Conservation (phyloP, 306 rosid species). For the Oemleria cerasiformis region DNA sequence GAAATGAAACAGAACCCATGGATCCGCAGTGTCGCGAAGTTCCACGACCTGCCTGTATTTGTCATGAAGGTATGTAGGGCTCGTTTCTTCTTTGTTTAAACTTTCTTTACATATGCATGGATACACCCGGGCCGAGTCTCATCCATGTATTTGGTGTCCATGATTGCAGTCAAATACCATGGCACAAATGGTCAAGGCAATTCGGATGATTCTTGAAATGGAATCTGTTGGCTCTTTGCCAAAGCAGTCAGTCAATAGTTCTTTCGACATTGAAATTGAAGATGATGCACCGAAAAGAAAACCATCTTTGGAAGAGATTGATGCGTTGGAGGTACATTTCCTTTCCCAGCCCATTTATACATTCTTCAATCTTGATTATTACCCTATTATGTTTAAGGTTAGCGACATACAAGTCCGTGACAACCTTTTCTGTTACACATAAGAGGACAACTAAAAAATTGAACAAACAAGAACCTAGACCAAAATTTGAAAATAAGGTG, state of each 20-base stretch:
- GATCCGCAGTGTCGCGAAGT: conserved; percentile 88
- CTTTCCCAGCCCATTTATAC: conserved; percentile 10
- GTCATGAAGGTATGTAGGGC: conserved; percentile 69
- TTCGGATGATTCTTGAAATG: conserved; percentile 79
- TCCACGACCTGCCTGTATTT: conserved; percentile 83
- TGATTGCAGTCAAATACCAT: conserved; percentile 79
- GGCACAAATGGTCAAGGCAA: conserved; percentile 97
- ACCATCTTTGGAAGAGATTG: conserved; percentile 88
- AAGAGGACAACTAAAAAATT: too few species aligned
- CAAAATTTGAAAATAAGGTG: too few species aligned
- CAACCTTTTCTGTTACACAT: background rate
- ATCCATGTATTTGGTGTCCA: conserved; percentile 23
- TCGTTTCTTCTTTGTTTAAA: background rate
- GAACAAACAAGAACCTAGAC: too few species aligned
- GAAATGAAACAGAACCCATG: conserved; percentile 83
- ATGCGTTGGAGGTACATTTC: conserved; percentile 82
- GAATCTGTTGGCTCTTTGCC: conserved; percentile 49
- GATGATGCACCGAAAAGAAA: conserved; percentile 86
- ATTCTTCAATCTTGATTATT: too few species aligned
- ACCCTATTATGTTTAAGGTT: too few species aligned
- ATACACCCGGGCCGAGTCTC: background rate
- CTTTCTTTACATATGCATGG: background rate
- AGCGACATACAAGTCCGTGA: too few species aligned
- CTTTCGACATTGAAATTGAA: conserved; percentile 66
- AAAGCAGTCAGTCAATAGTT: conserved; percentile 43